Percentiles rank a stretch among this genome's conserved stretches.
These are phyloP conservation scores for Aspergillus calidoustus DNA, from an alignment of 2,329 filamentous ascomycete genomes.

Conservation along the genomic window DNA sequence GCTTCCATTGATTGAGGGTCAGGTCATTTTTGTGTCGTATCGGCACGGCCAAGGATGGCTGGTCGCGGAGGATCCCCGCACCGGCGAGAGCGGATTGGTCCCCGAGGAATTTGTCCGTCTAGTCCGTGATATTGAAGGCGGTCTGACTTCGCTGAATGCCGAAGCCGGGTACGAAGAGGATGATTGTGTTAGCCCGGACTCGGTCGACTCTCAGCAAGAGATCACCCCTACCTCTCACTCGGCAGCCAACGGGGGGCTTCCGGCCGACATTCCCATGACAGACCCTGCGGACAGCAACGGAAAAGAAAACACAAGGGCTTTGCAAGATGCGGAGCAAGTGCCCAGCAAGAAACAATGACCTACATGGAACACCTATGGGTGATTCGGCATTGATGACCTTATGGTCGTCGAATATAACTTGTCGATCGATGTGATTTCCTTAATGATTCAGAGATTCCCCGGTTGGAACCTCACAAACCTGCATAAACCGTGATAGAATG, in stretches of 20 bases:
- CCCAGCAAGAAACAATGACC: constrained; percentile 5
- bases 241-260: constrained; percentile 15
- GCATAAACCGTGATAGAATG: constrained; percentile 18
- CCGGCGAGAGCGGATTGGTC: constrained; percentile 89
- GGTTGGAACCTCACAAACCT: constrained; percentile 26
- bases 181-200: constrained; percentile 59
- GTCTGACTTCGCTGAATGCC: constrained; percentile 71
- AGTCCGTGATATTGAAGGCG: constrained; percentile 89
- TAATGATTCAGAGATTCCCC: constrained; percentile 23
- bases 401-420: neutral
- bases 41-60: constrained; percentile 96
- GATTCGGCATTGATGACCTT: no score
- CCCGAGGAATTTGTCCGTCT: constrained; percentile 96
- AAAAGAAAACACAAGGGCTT: neutral
- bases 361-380: constrained; percentile 1
- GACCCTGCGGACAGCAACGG: neutral
- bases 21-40: constrained; percentile 96
- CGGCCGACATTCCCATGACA: neutral
- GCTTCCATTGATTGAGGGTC: constrained; percentile 86
- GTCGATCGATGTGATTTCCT: constrained; percentile 1
- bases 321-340: neutral
- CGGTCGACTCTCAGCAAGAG: constrained; percentile 44
- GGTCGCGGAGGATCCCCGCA: constrained; percentile 93
- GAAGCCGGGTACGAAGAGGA: constrained; percentile 51
- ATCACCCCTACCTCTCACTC: constrained; percentile 32